Conservation (phyloP, 2,329 filamentous ascomycete genomes). For the Pestalotiopsis sp. region DNA sequence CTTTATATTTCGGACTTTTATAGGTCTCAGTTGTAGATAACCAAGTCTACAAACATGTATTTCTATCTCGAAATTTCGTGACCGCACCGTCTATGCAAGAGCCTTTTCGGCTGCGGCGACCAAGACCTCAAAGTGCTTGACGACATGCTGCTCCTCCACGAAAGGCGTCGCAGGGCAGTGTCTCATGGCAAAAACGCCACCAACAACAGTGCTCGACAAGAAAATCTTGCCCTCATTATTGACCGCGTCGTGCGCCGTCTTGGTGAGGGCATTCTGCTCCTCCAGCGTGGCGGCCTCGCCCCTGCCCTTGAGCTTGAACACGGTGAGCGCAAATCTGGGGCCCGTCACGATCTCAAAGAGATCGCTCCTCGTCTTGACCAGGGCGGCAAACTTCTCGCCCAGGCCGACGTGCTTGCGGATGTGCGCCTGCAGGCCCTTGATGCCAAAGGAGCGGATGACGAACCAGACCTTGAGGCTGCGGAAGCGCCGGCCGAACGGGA, state of each 20-base stretch:
- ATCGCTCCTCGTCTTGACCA: conserved; percentile 63
- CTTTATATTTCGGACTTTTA: background rate
- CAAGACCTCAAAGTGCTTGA: conserved; percentile 74
- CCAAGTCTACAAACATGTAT: background rate
- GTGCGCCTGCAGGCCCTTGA: conserved; percentile 74
- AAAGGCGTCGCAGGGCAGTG: conserved; percentile 74
- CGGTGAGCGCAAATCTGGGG: conserved; percentile 78
- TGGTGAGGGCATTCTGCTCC: conserved; percentile 69
- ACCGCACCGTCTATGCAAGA: background rate
- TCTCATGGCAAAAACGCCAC: conserved; percentile 76
- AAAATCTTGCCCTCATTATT: conserved; percentile 79
- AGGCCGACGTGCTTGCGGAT: conserved; percentile 69
- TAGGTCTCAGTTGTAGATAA: background rate
- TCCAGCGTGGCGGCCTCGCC: conserved; percentile 32
- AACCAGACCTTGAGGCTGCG: conserved; percentile 94
- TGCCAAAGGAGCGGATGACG: conserved; percentile 80
- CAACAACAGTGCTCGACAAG: conserved; percentile 76
- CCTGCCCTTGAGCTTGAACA: conserved; percentile 65
- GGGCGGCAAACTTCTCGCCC: conserved; percentile 69
- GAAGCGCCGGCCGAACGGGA: conserved; percentile 88
- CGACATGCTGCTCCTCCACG: conserved; percentile 73
- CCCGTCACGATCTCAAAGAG: conserved; percentile 76
- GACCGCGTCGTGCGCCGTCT: conserved; percentile 73
- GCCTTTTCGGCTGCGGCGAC: conserved; percentile 62
- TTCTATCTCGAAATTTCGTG: background rate